Base-by-base conservation (phyloP, 129 eudicot genomes). In the Flaveria linearis region DNA sequence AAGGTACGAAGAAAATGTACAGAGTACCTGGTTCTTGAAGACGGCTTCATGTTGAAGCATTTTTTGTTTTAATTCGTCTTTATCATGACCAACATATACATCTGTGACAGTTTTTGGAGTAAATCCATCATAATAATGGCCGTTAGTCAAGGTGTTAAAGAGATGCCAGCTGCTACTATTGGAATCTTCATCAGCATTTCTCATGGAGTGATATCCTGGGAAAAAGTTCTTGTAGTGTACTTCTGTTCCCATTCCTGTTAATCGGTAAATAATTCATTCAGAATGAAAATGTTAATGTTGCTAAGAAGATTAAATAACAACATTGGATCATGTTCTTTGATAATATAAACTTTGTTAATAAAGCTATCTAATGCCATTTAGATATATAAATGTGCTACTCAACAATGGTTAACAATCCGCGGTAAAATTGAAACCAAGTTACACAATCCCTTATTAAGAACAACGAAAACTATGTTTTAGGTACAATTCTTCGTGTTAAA, bases 31-130 rank as follows among this genome's bases (percentile, higher is more conserved):
- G 65, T 84, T 84, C 82, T 83, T 89, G 79, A 94, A 94, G 57
- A 89, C 78, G 9, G 91, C 87, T 69, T 94, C 99, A 69, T 94
- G 99, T 78, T 91, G 93, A 26, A 94, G 96, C 88, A 94, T 94
- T 80, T 84, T 94, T 68, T 87, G 89, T 82, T 89, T 94, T 62
- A 94, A 68, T 22, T 84, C 85, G 76, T 94, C 89, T 87, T 88
- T 94, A 20, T 86, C 92, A 47, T 80, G 80, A 76, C 88, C 91
- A 23, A 87, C 82, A 78, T 85, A 75, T 53, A 76, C 72, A 50
- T 88, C 89, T 26, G 85, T 57, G 45, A 77, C 43, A 1, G 86
- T 79, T 77, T 88, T 88, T 20, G 85, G 93, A 22, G 82, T 43
- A 69, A 84, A 82, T 8, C 90, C 87, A n/a, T 89, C 86, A 69